Percentiles rank a stretch among this genome's conserved stretches.
Conservation (phyloP, 768 basidiomycete species). For the Leccinum disarticulatum region DNA sequence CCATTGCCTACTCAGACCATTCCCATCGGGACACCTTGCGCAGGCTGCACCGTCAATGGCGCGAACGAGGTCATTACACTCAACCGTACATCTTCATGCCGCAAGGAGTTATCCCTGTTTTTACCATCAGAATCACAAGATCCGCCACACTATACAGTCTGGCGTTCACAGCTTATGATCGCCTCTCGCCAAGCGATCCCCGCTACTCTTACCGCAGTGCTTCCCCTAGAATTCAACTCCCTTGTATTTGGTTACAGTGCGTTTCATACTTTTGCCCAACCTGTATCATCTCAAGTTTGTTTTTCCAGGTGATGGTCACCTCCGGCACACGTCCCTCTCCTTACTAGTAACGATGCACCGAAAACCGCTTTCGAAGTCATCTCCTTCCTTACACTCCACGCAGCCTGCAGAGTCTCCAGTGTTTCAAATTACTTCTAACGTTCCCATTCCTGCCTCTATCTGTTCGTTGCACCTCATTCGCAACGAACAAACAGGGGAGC, state of each 20-base stretch:
- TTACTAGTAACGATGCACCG: conserved; percentile 26
- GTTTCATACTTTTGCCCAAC: conserved; percentile 16
- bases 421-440: conserved; percentile 43
- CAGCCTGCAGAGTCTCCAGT: conserved; percentile 5
- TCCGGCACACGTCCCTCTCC: conserved; percentile 48
- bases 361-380: not conserved
- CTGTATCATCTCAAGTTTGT: not conserved
- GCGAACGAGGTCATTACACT: conserved; percentile 20
- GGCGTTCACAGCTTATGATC: conserved; percentile 17
- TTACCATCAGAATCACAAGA: conserved; percentile 9
- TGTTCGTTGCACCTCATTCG: conserved; percentile 51
- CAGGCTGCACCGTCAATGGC: conserved; percentile 8
- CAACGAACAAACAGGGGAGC: conserved; percentile 59
- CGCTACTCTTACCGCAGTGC: conserved; percentile 36
- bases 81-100: conserved; percentile 17
- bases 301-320: conserved; percentile 49
- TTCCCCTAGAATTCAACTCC: conserved; percentile 57
- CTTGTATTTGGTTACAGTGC: conserved; percentile 68
- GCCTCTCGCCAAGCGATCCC: conserved; percentile 2
- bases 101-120: conserved; percentile 22
- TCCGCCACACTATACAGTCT: conserved; percentile 14
- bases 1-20: conserved; percentile 6
- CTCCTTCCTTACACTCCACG: conserved; percentile 3
- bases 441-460: conserved; percentile 46
- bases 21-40: conserved; percentile 9